Evolutionary conservation across 164 flowering plant species (phyloP).

Genomic region (Echeveria elegans): DNA sequence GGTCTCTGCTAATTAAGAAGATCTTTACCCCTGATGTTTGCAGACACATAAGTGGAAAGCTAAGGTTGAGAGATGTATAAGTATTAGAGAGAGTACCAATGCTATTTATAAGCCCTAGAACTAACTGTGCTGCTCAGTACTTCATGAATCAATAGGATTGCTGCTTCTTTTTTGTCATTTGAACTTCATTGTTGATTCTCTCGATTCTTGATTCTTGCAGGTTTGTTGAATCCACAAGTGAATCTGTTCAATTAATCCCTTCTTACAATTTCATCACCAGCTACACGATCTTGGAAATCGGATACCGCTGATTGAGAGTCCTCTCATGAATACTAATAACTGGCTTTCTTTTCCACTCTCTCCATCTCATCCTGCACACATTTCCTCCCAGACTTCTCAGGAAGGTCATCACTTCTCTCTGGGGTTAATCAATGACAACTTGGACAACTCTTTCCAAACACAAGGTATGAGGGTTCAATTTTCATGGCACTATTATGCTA

Average conservation of each 20-base stretch:
- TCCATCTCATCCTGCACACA: conserved; percentile 33
- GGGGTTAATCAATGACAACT: conserved; percentile 46
- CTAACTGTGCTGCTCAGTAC: no score
- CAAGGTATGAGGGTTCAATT: conserved; percentile 36
- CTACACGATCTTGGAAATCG: background rate
- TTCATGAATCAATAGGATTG: background rate
- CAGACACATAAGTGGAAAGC: conserved; percentile 13
- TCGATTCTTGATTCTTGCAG: background rate
- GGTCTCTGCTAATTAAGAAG: conserved; percentile 9
- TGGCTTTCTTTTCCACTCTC: conserved; percentile 80
- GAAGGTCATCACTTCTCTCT: conserved; percentile 47
- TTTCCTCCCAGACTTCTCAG: conserved; percentile 28
- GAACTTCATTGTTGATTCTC: background rate
- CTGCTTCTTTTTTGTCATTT: background rate
- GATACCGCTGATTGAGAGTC: background rate
- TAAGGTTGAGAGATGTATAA: conserved; percentile 19
- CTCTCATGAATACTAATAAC: conserved; percentile 74
- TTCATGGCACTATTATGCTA: background rate
- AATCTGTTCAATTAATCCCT: background rate
- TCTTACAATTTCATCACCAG: background rate
- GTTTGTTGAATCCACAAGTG: background rate
- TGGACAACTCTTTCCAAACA: conserved; percentile 46
- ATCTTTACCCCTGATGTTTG: background rate
- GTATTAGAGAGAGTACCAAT: background rate
- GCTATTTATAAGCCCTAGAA: conserved; percentile 1